Base-by-base conservation (phyloP, 257 asterid species). In the Schizonepeta tenuifolia region DNA sequence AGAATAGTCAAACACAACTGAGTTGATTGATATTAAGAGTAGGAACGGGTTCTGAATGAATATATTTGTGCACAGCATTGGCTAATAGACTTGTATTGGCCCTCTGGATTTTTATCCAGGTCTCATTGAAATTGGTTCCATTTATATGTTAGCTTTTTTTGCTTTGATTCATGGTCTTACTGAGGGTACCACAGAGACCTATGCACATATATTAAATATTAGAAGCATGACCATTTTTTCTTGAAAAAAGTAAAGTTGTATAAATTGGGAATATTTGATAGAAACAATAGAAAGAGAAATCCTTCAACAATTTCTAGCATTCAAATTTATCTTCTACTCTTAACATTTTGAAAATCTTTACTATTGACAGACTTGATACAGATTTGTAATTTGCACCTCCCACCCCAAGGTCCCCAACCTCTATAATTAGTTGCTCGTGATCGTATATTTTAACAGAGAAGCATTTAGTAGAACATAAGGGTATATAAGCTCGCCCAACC, bases 201-300 rank as follows among this genome's bases (percentile, higher is more conserved):
- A 17, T 59, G 44, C 65, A 59, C 65, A 59, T 17, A 59, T 8
- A n/a, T 31, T 59, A 31, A 9, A 59, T 8, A n/a, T 31, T 59
- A 31, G 17, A 59, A 31, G 43, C 17, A 24, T 57, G 9, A 3
- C 63, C 38, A 1, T 4, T 22, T 53, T 11, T 57, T 57, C 8
- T 57, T 26, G 12, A 10, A 6, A 57, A 24, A 13, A 26, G n/a
- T 26, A 0, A 57, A 57, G 4, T 14, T 58, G 43, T 14, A 57
- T 21, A 21, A 55, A 9, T 22, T 22, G 3, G 17, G 8, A 50
- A 55, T 22, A 55, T 22, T 55, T 22, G 61, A 55, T 22, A 22
- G 28, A 17, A 60, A 38, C 22, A 62, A 18, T 17, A 20, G 20
- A 10, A 20, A 12, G 51, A 62, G 14, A 62, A 9, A 18, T 35